A percentile compares a stretch with the other conserved stretches of the same genome.
Conservation (phyloP, 2,329 filamentous ascomycete species). For the Talaromyces albobiverticillius region DNA sequence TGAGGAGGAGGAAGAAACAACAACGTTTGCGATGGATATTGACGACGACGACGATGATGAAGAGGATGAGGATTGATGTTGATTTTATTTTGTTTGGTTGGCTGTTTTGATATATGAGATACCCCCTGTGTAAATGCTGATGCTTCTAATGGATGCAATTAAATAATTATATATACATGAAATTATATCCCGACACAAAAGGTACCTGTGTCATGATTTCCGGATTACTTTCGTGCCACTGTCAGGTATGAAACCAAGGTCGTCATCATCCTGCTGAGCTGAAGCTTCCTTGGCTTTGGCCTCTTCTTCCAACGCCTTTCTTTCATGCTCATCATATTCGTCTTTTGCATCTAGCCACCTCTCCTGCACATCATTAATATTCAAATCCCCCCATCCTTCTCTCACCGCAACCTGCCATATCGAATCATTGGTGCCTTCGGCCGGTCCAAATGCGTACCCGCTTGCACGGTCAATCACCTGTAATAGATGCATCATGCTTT, state of each 20-base stretch:
- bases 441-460: constrained; percentile 87
- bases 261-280: constrained; percentile 32
- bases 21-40: constrained; percentile 17
- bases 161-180: constrained; percentile 2
- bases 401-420: constrained; percentile 98
- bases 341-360: constrained; percentile 91
- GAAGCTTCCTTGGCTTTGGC: constrained; percentile 51
- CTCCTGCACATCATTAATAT: constrained; percentile 88
- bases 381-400: constrained; percentile 65
- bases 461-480: constrained; percentile 86
- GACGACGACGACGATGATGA: constrained; percentile 10
- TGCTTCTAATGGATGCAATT: not conserved
- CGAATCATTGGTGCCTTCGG: constrained; percentile 89
- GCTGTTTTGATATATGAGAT: constrained; percentile 9
- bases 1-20: constrained; percentile 39
- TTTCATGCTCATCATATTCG: constrained; percentile 78
- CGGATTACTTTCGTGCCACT: constrained; percentile 70
- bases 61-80: constrained; percentile 12
- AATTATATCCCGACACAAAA: too few relatives aligned
- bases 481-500: constrained; percentile 90
- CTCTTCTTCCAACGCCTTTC: constrained; percentile 71
- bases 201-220: constrained; percentile 59
- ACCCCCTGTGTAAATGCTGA: constrained; percentile 2
- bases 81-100: constrained; percentile 15
- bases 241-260: constrained; percentile 45